A percentile compares a stretch with the other conserved stretches of the same genome.
phyloP scores from a whole-genome alignment of 1,139 yeast species.

The Yamadazyma buinensis region DNA sequence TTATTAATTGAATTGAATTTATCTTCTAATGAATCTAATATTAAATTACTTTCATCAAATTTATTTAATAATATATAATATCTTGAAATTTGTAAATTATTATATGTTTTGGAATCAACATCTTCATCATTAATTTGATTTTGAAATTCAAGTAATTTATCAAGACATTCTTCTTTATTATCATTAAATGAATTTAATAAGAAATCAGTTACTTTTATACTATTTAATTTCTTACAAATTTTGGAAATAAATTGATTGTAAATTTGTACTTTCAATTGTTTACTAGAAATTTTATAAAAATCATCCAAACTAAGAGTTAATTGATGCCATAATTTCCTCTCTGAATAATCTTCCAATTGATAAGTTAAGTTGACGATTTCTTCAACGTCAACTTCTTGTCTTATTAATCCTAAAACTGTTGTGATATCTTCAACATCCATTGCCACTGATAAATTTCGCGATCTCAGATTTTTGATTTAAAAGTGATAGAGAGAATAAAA shows the following conservation, averaged over 20 bases:
- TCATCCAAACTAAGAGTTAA: slow-evolving; percentile 66
- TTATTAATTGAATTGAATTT: slow-evolving; percentile 32
- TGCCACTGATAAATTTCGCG: slow-evolving; percentile 11
- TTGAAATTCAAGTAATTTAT: slow-evolving; percentile 43
- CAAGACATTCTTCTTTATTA: slow-evolving; percentile 48
- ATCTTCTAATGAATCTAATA: slow-evolving; percentile 59
- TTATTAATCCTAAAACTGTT: slow-evolving; percentile 64
- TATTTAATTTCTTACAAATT: slow-evolving; percentile 71
- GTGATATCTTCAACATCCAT: slow-evolving; percentile 47
- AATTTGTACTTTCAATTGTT: slow-evolving; percentile 59
- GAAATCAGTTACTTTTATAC: slow-evolving; percentile 74
- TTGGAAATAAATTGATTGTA: slow-evolving; percentile 68
- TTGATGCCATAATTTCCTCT: slow-evolving; percentile 77
- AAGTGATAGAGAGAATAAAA: too few species aligned
- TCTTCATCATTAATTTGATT: too few species aligned
- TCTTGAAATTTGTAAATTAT: slow-evolving; percentile 76
- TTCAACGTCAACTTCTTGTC: slow-evolving; percentile 65
- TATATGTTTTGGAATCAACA: slow-evolving; percentile 40
- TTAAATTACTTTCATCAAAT: slow-evolving; percentile 60
- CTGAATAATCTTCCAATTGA: slow-evolving; percentile 82
- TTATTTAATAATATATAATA: slow-evolving; percentile 58
- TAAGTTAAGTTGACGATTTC: slow-evolving; percentile 62
- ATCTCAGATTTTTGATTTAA: too few species aligned
- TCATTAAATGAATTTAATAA: slow-evolving; percentile 52
- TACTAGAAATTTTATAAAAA: slow-evolving; percentile 41